phyloP scores from a whole-genome alignment of 2,329 filamentous ascomycete species.

The Didymosphaeria variabile region DNA sequence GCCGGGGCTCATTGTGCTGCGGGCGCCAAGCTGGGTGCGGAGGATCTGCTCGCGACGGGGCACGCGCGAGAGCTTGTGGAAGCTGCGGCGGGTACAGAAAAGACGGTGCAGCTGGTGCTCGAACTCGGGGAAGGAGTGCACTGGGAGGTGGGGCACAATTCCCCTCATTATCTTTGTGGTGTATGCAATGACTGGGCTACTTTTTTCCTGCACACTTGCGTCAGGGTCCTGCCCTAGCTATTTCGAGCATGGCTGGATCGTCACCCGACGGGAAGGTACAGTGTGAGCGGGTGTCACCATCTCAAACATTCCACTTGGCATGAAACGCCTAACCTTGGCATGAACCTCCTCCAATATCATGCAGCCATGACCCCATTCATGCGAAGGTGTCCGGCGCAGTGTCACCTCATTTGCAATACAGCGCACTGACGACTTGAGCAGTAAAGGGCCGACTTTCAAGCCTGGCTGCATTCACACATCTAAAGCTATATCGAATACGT shows the following conservation, averaged over 20 bases:
- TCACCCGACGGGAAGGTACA: neutral
- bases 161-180: constrained; percentile 36
- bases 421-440: neutral
- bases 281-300: neutral
- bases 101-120: constrained; percentile 35
- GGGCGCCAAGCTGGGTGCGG: constrained; percentile 20
- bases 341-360: neutral
- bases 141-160: constrained; percentile 26
- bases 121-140: constrained; percentile 39
- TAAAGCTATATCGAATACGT: too few species aligned
- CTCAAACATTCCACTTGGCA: neutral
- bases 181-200: constrained; percentile 21
- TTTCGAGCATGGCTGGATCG: neutral
- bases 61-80: constrained; percentile 46
- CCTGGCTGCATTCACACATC: too few species aligned
- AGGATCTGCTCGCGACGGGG: constrained; percentile 34
- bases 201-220: constrained; percentile 37
- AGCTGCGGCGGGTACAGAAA: constrained; percentile 38
- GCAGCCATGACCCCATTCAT: neutral
- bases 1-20: constrained; percentile 32
- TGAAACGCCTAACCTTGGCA: neutral
- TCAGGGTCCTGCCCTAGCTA: constrained; percentile 31
- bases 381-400: neutral
- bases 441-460: neutral
- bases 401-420: neutral